phyloP scores from a whole-genome alignment of 768 basidiomycete genomes.

The Mycena belliarum region DNA sequence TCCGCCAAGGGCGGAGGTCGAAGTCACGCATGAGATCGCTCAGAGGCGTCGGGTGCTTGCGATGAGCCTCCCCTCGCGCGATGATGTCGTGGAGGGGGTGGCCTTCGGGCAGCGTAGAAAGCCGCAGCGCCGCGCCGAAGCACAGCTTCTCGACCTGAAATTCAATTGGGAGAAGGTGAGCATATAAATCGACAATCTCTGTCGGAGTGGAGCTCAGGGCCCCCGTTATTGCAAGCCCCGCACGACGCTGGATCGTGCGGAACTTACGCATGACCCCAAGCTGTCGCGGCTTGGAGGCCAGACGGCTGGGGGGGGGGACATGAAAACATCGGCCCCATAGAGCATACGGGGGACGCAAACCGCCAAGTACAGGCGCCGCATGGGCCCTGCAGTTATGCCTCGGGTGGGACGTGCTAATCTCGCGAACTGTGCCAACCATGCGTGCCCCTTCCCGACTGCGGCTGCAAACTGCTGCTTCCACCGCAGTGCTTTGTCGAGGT shows the following conservation, averaged over 20 bases:
- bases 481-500: conserved; percentile 30
- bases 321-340: conserved; percentile 26
- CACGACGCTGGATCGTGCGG: conserved; percentile 22
- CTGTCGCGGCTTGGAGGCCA: neutral
- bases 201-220: conserved; percentile 19
- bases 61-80: neutral
- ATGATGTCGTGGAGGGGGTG: neutral
- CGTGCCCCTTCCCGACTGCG: conserved; percentile 18
- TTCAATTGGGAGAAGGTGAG: neutral
- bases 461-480: conserved; percentile 27
- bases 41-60: neutral
- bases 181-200: conserved; percentile 13
- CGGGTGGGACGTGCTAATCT: conserved; percentile 5
- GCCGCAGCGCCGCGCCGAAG: neutral
- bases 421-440: conserved; percentile 19
- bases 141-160: neutral
- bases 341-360: conserved; percentile 25
- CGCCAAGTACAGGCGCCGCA: conserved; percentile 11
- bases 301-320: neutral
- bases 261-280: neutral
- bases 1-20: neutral
- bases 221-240: conserved; percentile 18
- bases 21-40: neutral
- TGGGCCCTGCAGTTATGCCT: conserved; percentile 4
- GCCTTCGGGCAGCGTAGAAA: neutral